Evolutionary conservation across 2,329 filamentous ascomycete genomes (phyloP).

Genomic region (Neofusicoccum laricinum): DNA sequence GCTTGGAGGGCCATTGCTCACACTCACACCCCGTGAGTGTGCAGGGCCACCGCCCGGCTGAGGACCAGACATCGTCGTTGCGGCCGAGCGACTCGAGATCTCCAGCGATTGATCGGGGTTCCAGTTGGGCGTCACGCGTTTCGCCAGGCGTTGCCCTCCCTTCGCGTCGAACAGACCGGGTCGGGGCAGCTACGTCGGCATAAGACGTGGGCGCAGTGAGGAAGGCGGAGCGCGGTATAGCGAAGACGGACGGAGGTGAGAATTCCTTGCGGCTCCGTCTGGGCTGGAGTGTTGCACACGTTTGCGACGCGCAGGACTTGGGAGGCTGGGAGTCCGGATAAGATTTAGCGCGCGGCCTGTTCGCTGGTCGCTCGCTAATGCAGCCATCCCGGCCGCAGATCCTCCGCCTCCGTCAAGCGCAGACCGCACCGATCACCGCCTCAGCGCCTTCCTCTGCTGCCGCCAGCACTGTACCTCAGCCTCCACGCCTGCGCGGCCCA

Average conservation of each 20-base stretch:
- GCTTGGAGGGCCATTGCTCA: slow-evolving; percentile 42
- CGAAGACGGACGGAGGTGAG: not conserved
- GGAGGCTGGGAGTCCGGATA: slow-evolving; percentile 4
- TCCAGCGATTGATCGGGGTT: not conserved
- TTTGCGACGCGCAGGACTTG: not conserved
- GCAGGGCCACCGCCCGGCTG: slow-evolving; percentile 33
- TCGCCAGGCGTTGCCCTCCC: slow-evolving; percentile 22
- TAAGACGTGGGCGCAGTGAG: not conserved
- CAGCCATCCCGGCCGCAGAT: slow-evolving; percentile 9
- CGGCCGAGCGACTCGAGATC: slow-evolving; percentile 24
- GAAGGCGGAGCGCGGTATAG: not conserved
- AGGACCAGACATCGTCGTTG: slow-evolving; percentile 33
- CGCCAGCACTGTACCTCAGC: not conserved
- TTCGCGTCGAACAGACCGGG: not conserved
- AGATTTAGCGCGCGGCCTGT: slow-evolving; percentile 15
- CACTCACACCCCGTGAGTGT: slow-evolving; percentile 35
- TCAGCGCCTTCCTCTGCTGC: not conserved
- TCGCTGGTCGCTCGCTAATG: slow-evolving; percentile 2
- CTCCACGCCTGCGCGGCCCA: not conserved
- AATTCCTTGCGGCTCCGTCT: not conserved
- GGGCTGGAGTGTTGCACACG: not conserved
- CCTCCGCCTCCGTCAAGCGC: slow-evolving; percentile 4
- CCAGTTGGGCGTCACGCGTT: slow-evolving; percentile 22
- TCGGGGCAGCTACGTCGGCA: not conserved
- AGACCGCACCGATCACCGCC: slow-evolving; percentile 1